Percentiles rank a stretch among this genome's conserved stretches.
Evolutionary conservation across 1,139 yeast species (phyloP).

Genomic region (Saccharomyces pastorianus): DNA sequence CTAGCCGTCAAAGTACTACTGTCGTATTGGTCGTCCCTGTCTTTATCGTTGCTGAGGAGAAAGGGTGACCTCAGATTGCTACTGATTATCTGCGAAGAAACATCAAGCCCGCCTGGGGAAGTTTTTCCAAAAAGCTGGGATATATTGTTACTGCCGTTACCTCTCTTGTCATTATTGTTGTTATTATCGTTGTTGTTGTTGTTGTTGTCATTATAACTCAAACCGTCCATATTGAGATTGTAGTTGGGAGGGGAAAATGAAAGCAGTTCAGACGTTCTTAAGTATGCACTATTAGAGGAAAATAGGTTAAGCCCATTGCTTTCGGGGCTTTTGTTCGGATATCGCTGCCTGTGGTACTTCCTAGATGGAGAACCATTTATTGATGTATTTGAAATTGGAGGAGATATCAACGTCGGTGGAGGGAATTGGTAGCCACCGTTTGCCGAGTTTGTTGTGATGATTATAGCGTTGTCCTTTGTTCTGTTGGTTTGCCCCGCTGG

Average conservation of each 20-base stretch:
- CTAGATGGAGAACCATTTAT: constrained; percentile 24
- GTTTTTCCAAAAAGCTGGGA: neutral
- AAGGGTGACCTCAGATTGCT: constrained; percentile 26
- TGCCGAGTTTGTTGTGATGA: constrained; percentile 26
- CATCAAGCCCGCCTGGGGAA: neutral
- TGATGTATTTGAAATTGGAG: constrained; percentile 18
- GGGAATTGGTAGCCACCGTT: constrained; percentile 30
- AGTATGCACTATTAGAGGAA: constrained; percentile 2
- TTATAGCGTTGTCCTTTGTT: constrained; percentile 11
- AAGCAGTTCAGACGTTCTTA: neutral
- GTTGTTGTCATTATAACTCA: neutral
- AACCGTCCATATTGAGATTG: neutral
- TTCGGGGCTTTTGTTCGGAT: constrained; percentile 4
- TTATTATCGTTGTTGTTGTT: neutral
- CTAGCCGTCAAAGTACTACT: neutral
- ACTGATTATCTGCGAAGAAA: neutral
- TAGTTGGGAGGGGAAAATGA: neutral
- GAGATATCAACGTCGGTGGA: constrained; percentile 22
- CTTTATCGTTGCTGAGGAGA: constrained; percentile 25
- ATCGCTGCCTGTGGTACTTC: constrained; percentile 3
- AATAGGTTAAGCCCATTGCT: constrained; percentile 1
- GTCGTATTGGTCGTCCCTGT: constrained; percentile 9
- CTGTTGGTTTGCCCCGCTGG: neutral
- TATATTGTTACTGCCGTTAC: neutral
- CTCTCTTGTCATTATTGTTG: neutral